Percentiles rank a stretch among this genome's conserved stretches.
phyloP scores from a whole-genome alignment of 75 land plant species.

The Picea glauca region DNA sequence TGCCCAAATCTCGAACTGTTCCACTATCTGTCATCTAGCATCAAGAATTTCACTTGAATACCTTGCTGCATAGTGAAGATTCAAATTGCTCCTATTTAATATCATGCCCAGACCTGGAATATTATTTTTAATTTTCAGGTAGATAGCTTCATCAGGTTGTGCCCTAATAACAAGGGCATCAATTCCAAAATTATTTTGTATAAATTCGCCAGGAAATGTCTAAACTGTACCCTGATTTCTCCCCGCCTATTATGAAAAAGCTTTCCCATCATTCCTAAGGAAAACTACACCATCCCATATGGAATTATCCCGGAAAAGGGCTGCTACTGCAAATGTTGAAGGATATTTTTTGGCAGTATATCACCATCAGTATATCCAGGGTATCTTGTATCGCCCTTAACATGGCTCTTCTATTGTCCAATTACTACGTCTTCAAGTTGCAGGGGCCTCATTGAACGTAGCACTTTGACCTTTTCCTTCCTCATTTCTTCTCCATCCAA shows the following conservation, averaged over 20 bases:
- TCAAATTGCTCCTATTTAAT: constrained; percentile 82
- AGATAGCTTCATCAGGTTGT: constrained; percentile 96
- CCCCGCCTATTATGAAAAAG: constrained; percentile 73
- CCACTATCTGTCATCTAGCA: background rate
- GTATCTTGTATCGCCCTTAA: too few relatives aligned
- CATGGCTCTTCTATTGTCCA: too few relatives aligned
- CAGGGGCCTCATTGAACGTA: constrained; percentile 70
- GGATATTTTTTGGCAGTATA: constrained; percentile 86
- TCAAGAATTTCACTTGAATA: too few relatives aligned
- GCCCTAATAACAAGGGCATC: constrained; percentile 91
- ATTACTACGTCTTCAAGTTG: too few relatives aligned
- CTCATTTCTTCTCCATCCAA: constrained; percentile 90
- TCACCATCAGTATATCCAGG: constrained; percentile 38
- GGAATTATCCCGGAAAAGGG: constrained; percentile 92
- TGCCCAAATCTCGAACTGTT: too few relatives aligned
- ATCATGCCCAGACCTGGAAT: constrained; percentile 93
- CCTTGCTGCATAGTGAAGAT: constrained; percentile 73
- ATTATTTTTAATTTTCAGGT: constrained; percentile 95
- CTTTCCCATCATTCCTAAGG: constrained; percentile 98
- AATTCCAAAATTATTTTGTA: constrained; percentile 37
- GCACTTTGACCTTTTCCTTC: constrained; percentile 96
- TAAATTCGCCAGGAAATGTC: too few relatives aligned
- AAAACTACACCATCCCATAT: constrained; percentile 99
- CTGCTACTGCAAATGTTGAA: constrained; percentile 97
- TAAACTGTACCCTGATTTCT: background rate